Percentiles rank a stretch among this genome's conserved stretches.
phyloP scores from a whole-genome alignment of 805 yeast species.

The Starmerella vitae region DNA sequence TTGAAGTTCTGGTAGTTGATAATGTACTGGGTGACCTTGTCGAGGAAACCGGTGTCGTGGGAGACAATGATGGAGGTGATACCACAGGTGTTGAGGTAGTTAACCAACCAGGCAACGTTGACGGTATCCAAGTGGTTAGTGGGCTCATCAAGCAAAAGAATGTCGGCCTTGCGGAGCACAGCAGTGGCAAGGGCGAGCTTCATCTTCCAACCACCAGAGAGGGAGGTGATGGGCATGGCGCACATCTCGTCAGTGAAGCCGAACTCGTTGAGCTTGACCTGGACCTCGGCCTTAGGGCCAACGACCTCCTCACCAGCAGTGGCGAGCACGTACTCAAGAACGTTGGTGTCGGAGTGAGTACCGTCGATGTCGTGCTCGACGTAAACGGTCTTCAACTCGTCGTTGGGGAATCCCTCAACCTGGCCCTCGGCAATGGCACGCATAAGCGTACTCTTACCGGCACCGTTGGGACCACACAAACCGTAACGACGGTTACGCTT shows the following conservation, averaged over 20 bases:
- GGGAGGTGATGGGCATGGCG: slow-evolving; percentile 82
- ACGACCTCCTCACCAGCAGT: slow-evolving; percentile 70
- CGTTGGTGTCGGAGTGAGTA: slow-evolving; percentile 91
- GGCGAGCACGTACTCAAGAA: slow-evolving; percentile 79
- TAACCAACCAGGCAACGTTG: slow-evolving; percentile 98
- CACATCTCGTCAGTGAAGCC: slow-evolving; percentile 90
- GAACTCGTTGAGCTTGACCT: slow-evolving; percentile 71
- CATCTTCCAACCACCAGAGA: slow-evolving; percentile 99
- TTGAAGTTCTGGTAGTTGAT: slow-evolving; percentile 99
- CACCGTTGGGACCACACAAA: slow-evolving; percentile 98
- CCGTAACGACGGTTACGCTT: slow-evolving; percentile 96
- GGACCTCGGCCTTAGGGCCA: slow-evolving; percentile 60
- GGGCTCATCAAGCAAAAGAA: slow-evolving; percentile 97
- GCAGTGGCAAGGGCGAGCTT: slow-evolving; percentile 99
- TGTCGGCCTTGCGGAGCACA: slow-evolving; percentile 94
- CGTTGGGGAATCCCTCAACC: slow-evolving; percentile 99
- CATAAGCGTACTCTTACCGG: slow-evolving; percentile 98
- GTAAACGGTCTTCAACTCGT: slow-evolving; percentile 96
- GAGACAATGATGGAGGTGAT: slow-evolving; percentile 97
- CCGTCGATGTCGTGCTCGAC: slow-evolving; percentile 99
- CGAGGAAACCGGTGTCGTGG: slow-evolving; percentile 99
- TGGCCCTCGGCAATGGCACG: slow-evolving; percentile 95
- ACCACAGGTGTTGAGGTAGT: slow-evolving; percentile 98
- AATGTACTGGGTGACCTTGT: slow-evolving; percentile 92
- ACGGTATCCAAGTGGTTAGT: slow-evolving; percentile 99